phyloP scores from a whole-genome alignment of 129 eudicot species.

The Pulicaria dysenterica region DNA sequence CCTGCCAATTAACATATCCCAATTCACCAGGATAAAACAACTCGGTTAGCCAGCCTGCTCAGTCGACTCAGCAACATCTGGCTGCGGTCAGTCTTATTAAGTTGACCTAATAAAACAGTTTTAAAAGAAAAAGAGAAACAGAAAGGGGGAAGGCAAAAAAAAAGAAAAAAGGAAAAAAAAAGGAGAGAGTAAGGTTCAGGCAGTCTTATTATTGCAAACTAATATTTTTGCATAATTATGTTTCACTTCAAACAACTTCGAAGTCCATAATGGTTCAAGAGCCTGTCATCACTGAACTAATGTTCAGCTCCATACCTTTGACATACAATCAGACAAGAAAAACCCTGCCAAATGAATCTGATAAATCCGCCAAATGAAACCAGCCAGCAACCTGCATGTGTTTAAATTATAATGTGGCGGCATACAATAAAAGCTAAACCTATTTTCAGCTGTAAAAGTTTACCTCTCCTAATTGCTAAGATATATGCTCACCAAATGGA shows the following conservation, averaged over 20 bases:
- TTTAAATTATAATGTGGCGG: slow-evolving; percentile 39
- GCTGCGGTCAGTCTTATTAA: slow-evolving; percentile 43
- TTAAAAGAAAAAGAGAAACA: slow-evolving; percentile 18
- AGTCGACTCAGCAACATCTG: slow-evolving; percentile 53
- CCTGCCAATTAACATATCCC: slow-evolving; percentile 48
- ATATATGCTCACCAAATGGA: slow-evolving; percentile 7
- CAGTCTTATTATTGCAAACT: slow-evolving; percentile 32
- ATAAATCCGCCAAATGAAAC: slow-evolving; percentile 44
- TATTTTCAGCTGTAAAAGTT: slow-evolving; percentile 22
- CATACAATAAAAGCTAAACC: slow-evolving; percentile 32
- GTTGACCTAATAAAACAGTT: slow-evolving; percentile 49
- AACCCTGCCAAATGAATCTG: slow-evolving; percentile 38
- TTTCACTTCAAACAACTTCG: slow-evolving; percentile 33
- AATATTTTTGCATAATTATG: slow-evolving; percentile 4
- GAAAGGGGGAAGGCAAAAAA: neutral
- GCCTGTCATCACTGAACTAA: slow-evolving; percentile 29
- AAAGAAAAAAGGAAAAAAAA: slow-evolving; percentile 6
- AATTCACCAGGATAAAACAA: slow-evolving; percentile 34
- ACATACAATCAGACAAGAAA: slow-evolving; percentile 33
- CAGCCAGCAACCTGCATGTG: slow-evolving; percentile 53
- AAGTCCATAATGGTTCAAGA: slow-evolving; percentile 14
- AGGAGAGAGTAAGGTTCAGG: slow-evolving; percentile 35
- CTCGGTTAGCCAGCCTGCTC: slow-evolving; percentile 25
- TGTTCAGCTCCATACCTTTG: slow-evolving; percentile 50
- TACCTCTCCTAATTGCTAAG: neutral